Evolutionary conservation across 2,329 filamentous ascomycete species (phyloP).

Genomic region (Ascochyta fabae): DNA sequence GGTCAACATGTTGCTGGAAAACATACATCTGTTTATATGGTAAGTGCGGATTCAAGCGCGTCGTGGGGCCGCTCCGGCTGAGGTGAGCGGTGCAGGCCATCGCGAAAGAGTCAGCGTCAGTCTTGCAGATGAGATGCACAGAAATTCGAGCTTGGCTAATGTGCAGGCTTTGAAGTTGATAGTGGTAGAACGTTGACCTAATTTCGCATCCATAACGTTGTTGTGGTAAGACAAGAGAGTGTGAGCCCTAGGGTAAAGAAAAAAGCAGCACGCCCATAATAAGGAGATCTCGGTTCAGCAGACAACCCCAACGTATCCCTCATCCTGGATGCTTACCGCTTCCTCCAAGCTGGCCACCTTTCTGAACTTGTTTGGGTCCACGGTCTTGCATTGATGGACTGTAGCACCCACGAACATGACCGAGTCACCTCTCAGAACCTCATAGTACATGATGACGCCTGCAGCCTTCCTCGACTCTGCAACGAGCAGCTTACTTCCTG

Average conservation of each 20-base stretch:
- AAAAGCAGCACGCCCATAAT: not conserved
- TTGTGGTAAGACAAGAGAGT: not conserved
- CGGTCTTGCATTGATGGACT: slow-evolving; percentile 12
- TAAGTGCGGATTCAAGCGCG: too few species aligned
- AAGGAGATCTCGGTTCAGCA: slow-evolving; percentile 15
- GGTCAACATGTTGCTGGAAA: too few species aligned
- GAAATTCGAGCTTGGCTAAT: not conserved
- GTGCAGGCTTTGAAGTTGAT: too few species aligned
- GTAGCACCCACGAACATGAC: slow-evolving; percentile 31
- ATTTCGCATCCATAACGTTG: not conserved
- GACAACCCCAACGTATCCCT: slow-evolving; percentile 26
- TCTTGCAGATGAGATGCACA: not conserved
- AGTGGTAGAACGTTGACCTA: not conserved
- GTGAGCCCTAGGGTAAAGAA: not conserved
- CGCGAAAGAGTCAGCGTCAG: not conserved
- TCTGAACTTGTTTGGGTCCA: slow-evolving; percentile 21
- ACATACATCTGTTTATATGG: too few species aligned
- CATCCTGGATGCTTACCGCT: slow-evolving; percentile 8
- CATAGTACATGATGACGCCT: slow-evolving; percentile 31
- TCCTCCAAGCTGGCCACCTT: slow-evolving; percentile 30
- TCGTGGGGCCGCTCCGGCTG: too few species aligned
- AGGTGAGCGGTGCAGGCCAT: not conserved
- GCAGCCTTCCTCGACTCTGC: slow-evolving; percentile 35
- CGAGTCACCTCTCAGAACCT: slow-evolving; percentile 28
- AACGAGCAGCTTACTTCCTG: slow-evolving; percentile 25